These are phyloP conservation scores for Mycena latifolia DNA, from an alignment of 768 basidiomycete genomes.

Conservation along the genomic window DNA sequence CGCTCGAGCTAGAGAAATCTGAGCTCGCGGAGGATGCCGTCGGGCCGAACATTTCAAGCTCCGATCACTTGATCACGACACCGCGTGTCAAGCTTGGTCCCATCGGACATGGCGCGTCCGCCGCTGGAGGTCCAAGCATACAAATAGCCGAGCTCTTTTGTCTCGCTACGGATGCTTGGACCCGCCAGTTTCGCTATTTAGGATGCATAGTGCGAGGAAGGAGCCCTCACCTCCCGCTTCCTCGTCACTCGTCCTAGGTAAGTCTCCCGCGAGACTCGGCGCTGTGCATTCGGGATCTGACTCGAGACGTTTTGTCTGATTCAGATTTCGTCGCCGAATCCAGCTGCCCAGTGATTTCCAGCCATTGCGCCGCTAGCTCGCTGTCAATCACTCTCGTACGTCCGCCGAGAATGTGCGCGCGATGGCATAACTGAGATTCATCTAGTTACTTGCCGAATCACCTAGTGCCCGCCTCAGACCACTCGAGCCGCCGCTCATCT, in stretches of 20 bases:
- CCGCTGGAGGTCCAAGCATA: neutral
- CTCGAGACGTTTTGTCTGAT: neutral
- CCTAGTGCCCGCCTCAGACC: neutral
- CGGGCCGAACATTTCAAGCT: neutral
- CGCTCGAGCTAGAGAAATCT: too few relatives aligned
- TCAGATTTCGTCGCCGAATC: neutral
- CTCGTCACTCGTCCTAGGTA: conserved; percentile 7
- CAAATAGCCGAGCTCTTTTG: conserved; percentile 1
- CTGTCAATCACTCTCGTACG: neutral
- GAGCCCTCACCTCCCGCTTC: conserved; percentile 12
- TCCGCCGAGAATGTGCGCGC: neutral
- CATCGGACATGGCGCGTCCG: neutral
- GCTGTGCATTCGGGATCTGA: neutral
- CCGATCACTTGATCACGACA: neutral
- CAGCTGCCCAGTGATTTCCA: neutral
- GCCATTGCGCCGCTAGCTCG: neutral
- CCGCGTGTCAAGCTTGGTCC: conserved; percentile 1
- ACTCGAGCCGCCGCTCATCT: neutral
- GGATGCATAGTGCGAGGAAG: neutral
- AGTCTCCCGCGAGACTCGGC: neutral
- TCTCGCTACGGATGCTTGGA: neutral
- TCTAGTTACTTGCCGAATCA: neutral
- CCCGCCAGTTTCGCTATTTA: neutral
- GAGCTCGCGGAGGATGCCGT: neutral
- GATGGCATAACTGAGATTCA: neutral